A percentile compares a stretch with the other conserved stretches of the same genome.
These are phyloP conservation scores for Boletales sp. DNA, from an alignment of 768 basidiomycete species.

Conservation along the genomic window DNA sequence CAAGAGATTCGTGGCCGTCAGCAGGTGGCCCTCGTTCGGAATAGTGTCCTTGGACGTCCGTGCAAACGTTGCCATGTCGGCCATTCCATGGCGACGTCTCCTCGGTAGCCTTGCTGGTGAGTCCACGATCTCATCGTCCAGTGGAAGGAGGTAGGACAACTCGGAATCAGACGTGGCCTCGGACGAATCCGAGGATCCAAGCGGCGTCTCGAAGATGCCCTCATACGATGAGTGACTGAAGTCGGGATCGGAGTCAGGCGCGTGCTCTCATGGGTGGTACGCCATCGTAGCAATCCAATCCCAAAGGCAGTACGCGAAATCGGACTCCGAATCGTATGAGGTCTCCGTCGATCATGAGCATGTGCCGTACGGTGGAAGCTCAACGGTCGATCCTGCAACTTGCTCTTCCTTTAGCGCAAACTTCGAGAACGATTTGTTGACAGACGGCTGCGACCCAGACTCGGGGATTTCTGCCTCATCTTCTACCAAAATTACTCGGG, in stretches of 20 bases:
- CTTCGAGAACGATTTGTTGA: constrained; percentile 12
- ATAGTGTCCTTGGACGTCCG: neutral
- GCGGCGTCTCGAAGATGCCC: neutral
- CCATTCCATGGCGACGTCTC: constrained; percentile 10
- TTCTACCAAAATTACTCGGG: constrained; percentile 22
- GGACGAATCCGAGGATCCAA: neutral
- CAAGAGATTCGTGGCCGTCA: neutral
- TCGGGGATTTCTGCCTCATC: constrained; percentile 9
- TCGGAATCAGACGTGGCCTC: neutral
- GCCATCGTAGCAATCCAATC: neutral
- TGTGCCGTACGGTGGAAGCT: constrained; percentile 15
- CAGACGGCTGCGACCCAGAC: constrained; percentile 4
- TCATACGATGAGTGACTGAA: neutral
- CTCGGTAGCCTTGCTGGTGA: neutral
- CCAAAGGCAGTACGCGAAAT: neutral
- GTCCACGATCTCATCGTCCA: neutral
- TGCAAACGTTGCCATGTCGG: constrained; percentile 1
- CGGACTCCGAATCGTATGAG: neutral
- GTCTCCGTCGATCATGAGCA: neutral
- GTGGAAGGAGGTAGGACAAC: neutral
- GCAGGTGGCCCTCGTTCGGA: neutral
- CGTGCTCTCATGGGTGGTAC: neutral
- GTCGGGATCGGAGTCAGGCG: neutral
- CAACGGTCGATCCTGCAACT: neutral
- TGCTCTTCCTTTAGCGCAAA: neutral